Base-by-base conservation (phyloP, 805 yeast genomes). In the Pichia paraexigua region DNA sequence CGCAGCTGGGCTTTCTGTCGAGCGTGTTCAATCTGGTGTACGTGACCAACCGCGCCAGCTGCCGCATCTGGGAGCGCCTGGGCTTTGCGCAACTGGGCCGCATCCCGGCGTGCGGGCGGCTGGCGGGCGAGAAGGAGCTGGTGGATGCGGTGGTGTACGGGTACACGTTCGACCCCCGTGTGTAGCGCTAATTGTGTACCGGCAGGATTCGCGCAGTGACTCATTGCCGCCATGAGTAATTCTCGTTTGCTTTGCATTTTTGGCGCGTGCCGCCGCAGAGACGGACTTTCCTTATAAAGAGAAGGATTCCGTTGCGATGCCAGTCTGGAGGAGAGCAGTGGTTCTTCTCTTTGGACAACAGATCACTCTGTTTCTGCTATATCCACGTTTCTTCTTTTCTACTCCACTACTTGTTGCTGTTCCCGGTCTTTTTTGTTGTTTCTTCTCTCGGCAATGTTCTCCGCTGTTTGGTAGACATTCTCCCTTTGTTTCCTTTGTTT, bases 11-110 rank as follows among this genome's bases (percentile, higher is more conserved):
- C 0, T 91, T 84, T 67, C 79, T 75, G 6, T 87, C 87, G 61
- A 83, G 92, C 8, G 92, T 91, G 17, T 91, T 87, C 74, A 91
- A 91, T 66, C 73, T 91, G 46, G 98, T 91, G 0, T 91, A 84
- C 63, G 94, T 75, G 47, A 82, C 90, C 2, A 91, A 91, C 63
- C 70, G 69, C 3, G 97, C 90, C 3, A 86, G 95, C 60, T 64
- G 73, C 59, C 75, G 70, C 60, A 84, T 87, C 49, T 91, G 98
- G 97, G 96, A 90, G 47, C 58, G 71, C 1, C 72, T 91, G 25
- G 95, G 95, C 2, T 91, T 90, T 58, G 85, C 85, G 15, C 71
- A 89, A 47, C 82, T 88, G 40, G 97, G 97, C 0, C 69, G 72
- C 15, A 72, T 91, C 15, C 82, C 83, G 49, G 78, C 79, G 17